Percentiles rank a stretch among this genome's conserved stretches.
Conservation (phyloP, 2,329 filamentous ascomycete species). For the Ophiostoma pallidulum region DNA sequence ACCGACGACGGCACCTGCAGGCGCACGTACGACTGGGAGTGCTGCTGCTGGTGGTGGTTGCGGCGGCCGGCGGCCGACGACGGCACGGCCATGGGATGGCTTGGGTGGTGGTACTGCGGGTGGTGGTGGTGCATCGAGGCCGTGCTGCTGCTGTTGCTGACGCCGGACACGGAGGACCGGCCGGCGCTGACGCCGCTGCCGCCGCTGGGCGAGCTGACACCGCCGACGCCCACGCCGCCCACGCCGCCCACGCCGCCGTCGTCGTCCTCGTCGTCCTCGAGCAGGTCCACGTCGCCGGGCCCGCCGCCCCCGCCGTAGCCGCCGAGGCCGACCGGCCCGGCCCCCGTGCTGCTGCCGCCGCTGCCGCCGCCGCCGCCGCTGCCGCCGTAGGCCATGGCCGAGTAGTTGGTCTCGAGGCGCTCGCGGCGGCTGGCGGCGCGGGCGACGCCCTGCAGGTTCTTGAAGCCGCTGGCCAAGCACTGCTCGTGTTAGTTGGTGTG, state of each 20-base stretch:
- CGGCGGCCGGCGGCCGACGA: background rate
- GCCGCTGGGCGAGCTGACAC: constrained; percentile 25
- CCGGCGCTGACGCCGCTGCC: constrained; percentile 19
- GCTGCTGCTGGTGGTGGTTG: constrained; percentile 2
- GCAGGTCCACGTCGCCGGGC: constrained; percentile 47
- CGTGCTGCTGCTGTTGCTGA: constrained; percentile 17
- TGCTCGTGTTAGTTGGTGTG: constrained; percentile 29
- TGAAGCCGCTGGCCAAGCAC: constrained; percentile 78
- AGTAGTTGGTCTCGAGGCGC: constrained; percentile 41
- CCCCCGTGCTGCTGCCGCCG: constrained; percentile 38
- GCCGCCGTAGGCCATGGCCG: constrained; percentile 56
- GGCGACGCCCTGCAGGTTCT: constrained; percentile 64
- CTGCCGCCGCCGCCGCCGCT: constrained; percentile 41
- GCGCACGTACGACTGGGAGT: background rate
- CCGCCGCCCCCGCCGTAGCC: constrained; percentile 52
- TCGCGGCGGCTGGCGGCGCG: constrained; percentile 58
- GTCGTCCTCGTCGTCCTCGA: constrained; percentile 23
- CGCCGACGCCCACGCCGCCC: too few species aligned
- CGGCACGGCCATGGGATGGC: too few species aligned
- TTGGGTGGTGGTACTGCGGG: background rate
- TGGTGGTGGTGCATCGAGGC: background rate
- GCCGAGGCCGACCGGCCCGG: constrained; percentile 20
- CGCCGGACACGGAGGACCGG: constrained; percentile 23
- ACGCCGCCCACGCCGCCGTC: constrained; percentile 30
- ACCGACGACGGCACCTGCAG: constrained; percentile 1